phyloP scores from a whole-genome alignment of 1,284 basidiomycete species.

The Malassezia nana region DNA sequence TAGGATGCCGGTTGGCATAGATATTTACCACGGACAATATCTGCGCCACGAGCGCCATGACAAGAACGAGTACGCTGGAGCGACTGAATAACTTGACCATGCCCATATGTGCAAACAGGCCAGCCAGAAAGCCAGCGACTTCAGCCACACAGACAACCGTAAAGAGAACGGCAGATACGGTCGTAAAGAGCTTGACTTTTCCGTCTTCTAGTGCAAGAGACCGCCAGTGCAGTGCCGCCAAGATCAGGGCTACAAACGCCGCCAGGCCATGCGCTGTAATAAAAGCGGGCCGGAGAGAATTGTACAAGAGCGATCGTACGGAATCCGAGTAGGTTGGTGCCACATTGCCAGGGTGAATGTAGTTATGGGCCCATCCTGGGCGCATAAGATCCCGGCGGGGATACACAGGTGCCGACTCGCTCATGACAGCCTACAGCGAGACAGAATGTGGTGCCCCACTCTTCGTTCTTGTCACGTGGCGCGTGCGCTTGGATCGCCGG shows the following conservation, averaged over 20 bases:
- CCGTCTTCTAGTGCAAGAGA: neutral
- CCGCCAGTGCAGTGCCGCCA: conserved; percentile 5
- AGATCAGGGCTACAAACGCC: neutral
- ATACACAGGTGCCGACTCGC: conserved; percentile 4
- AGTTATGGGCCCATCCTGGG: conserved; percentile 4
- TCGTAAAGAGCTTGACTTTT: neutral
- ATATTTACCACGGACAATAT: neutral
- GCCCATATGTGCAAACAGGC: neutral
- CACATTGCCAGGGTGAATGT: neutral
- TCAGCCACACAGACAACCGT: neutral
- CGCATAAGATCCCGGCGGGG: neutral
- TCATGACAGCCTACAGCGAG: neutral
- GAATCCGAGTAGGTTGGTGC: conserved; percentile 8
- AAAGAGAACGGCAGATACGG: neutral
- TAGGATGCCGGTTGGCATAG: conserved; percentile 1
- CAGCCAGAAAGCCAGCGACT: neutral
- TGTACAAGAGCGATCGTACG: conserved; percentile 3
- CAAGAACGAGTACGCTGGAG: neutral
- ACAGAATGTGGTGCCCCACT: neutral
- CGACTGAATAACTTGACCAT: neutral
- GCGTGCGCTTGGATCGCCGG: neutral
- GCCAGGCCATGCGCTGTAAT: neutral
- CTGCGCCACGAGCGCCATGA: conserved; percentile 1
- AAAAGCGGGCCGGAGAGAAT: conserved; percentile 8
- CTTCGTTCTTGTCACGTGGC: neutral